Conservation (phyloP, 768 basidiomycete genomes). For the Tulasnella sp. region DNA sequence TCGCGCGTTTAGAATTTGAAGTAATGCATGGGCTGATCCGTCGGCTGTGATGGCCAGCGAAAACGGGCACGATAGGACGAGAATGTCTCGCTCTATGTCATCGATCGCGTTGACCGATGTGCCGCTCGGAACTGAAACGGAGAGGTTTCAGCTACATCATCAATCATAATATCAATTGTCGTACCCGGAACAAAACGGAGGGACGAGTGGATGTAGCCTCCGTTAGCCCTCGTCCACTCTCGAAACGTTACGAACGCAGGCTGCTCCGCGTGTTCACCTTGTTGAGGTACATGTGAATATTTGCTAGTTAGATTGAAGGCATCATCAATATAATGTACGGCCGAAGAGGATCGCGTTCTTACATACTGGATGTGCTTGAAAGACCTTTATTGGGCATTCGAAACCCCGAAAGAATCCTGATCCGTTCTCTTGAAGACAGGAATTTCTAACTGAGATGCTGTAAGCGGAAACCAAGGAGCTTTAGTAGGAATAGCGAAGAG, state of each 20-base stretch:
- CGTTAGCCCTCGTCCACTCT: conserved; percentile 39
- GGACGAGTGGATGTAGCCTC: conserved; percentile 41
- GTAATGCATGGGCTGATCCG: conserved; percentile 35
- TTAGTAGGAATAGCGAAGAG: no score
- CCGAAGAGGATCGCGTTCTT: no score
- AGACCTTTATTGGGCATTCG: no score
- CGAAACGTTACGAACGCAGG: conserved; percentile 28
- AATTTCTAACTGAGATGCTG: no score
- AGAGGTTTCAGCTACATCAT: no score
- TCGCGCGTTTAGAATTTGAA: conserved; percentile 28
- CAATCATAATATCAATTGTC: neutral
- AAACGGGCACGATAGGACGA: conserved; percentile 58
- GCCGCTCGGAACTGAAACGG: conserved; percentile 18
- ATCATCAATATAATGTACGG: no score
- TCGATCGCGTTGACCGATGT: conserved; percentile 30
- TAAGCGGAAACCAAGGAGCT: no score
- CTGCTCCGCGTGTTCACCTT: conserved; percentile 16
- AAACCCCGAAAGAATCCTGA: no score
- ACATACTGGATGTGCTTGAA: no score
- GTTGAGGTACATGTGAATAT: no score
- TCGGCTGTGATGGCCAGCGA: conserved; percentile 50
- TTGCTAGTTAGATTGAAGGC: no score
- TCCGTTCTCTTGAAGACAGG: no score
- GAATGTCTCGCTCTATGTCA: conserved; percentile 39
- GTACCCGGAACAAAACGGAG: conserved; percentile 39